Base-by-base conservation (phyloP, 2,329 filamentous ascomycete genomes). In the Ascochyta viciae-villosae region DNA sequence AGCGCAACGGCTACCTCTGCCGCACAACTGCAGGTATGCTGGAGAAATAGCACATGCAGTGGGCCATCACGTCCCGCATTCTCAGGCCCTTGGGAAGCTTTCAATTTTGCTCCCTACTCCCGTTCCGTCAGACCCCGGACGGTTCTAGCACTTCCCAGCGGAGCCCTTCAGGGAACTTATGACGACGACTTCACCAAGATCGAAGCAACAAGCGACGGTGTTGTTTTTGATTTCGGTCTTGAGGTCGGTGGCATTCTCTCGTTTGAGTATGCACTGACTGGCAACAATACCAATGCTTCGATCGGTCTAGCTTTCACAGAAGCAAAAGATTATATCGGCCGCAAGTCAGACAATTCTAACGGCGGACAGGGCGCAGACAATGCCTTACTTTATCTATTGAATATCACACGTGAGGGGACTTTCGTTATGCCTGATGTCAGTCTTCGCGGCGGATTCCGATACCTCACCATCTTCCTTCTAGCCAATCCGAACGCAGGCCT, bases 231-330 rank as follows among this genome's bases (percentile, higher is more conserved):
- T 67, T 87, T 87, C 65, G 84, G 83, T 4, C 75, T 79, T 23
- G 83, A 86, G 65, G 83, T 87, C 5, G 84, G 84, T 34, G 85
- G 85, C 5, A 80, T 86, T 51, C 72, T 83, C 5, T 80, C 78
- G 3, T 62, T 87, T n/a, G 70, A 77, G 9, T 87, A 84, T 62
- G 23, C 44, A 9, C 9, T 54, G 19, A 75, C 73, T 3, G 72
- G 78, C 4, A 76, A 74, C 10, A 76, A 76, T 2, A 24, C 61
- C 6, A 76, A 74, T 15, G 60, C 63, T 4, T 43, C 44, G n/a
- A 60, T 79, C 13, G 76, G 77, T 4, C 65, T 79, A 6, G 76
- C 76, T 6, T 79, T 80, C 52, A 74, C 74, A 6, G 77, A 79
- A 66, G 75, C 76, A 0, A 77, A 74, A 50, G 75, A 77, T 12